phyloP scores from a whole-genome alignment of 495 filamentous ascomycete genomes.

The Neurospora sp. region DNA sequence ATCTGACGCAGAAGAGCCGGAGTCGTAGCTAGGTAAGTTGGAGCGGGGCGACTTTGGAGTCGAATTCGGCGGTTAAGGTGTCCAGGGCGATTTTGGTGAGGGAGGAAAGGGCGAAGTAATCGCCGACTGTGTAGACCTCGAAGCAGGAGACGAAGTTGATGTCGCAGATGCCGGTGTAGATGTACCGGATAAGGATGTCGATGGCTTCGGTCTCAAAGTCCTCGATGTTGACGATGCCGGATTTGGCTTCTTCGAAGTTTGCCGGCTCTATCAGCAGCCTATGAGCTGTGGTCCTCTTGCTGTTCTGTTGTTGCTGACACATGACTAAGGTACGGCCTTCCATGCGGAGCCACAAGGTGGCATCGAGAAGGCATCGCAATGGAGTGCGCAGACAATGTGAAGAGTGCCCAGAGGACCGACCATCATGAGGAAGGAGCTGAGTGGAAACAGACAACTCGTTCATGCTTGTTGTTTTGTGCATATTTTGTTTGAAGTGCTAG shows the following conservation, averaged over 20 bases:
- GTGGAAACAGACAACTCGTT: no score
- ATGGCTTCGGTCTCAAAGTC: conserved; percentile 13
- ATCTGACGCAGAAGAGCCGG: neutral
- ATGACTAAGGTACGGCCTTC: no score
- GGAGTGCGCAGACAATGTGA: no score
- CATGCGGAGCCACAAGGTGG: no score
- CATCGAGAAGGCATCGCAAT: no score
- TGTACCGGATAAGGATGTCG: conserved; percentile 15
- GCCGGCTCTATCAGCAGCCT: no score
- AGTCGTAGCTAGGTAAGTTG: conserved; percentile 11
- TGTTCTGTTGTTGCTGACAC: no score
- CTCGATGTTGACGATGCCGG: conserved; percentile 10
- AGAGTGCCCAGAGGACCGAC: no score
- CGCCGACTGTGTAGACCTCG: conserved; percentile 18
- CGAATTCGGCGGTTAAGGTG: conserved; percentile 12
- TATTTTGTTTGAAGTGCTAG: no score
- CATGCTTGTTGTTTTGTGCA: no score
- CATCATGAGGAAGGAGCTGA: no score
- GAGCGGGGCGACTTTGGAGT: conserved; percentile 4
- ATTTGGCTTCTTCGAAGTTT: conserved; percentile 13
- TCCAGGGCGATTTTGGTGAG: conserved; percentile 14
- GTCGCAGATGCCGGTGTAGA: conserved; percentile 20
- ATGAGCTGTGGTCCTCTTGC: no score
- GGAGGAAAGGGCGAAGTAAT: conserved; percentile 14
- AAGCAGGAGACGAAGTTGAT: conserved; percentile 15